Conservation (phyloP, 1,284 basidiomycete genomes). For the Testicularia cyperi region DNA sequence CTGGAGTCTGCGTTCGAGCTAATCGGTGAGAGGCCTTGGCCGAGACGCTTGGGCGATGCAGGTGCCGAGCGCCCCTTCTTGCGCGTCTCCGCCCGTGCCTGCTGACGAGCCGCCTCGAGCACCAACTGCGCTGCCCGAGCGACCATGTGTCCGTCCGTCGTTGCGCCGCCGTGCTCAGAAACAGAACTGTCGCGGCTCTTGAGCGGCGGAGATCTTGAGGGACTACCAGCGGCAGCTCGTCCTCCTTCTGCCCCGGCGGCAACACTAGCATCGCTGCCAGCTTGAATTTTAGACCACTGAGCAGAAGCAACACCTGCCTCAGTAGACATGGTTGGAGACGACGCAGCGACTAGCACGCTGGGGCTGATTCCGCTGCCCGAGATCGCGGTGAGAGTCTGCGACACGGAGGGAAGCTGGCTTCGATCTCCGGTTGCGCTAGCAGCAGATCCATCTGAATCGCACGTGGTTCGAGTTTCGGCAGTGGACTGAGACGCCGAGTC, state of each 20-base stretch:
- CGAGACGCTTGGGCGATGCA: constrained; percentile 27
- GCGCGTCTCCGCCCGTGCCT: constrained; percentile 30
- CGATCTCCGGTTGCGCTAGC: not conserved
- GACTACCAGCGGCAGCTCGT: constrained; percentile 7
- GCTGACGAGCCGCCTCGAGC: constrained; percentile 38
- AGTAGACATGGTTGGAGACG: too few relatives aligned
- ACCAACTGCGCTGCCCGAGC: constrained; percentile 39
- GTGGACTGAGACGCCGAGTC: not conserved
- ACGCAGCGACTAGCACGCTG: constrained; percentile 5
- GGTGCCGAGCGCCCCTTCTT: constrained; percentile 33
- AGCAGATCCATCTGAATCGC: too few relatives aligned
- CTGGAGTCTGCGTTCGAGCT: not conserved
- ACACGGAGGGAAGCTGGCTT: constrained; percentile 8
- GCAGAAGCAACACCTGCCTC: too few relatives aligned
- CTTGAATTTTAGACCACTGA: too few relatives aligned
- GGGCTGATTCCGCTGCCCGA: constrained; percentile 26
- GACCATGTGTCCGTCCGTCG: constrained; percentile 28
- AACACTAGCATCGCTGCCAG: too few relatives aligned
- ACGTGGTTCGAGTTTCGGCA: too few relatives aligned
- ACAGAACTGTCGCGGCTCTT: constrained; percentile 12
- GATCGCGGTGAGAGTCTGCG: constrained; percentile 24
- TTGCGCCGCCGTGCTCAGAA: constrained; percentile 4
- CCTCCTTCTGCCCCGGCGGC: too few relatives aligned
- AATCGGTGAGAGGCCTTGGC: constrained; percentile 12
- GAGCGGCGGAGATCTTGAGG: constrained; percentile 8